Evolutionary conservation across 768 basidiomycete species (phyloP).

Genomic region (Tephrocybe rancida): DNA sequence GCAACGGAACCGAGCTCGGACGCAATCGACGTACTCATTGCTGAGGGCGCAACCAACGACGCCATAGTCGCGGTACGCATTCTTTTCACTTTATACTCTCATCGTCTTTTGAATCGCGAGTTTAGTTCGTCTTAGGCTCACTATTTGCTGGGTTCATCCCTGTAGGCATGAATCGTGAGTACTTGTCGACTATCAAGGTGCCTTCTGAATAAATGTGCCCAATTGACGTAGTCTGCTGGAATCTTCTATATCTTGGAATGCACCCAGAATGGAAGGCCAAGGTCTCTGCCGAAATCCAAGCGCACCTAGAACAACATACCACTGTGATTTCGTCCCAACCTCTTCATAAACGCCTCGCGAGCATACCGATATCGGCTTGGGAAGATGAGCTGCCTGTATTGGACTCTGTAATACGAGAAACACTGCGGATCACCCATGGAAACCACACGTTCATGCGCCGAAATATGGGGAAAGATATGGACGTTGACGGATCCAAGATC

Average conservation of each 20-base stretch:
- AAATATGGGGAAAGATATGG: constrained; percentile 31
- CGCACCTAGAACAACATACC: constrained; percentile 30
- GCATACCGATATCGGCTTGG: no score
- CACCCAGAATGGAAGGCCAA: constrained; percentile 36
- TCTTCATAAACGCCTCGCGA: constrained; percentile 34
- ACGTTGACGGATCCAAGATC: constrained; percentile 25
- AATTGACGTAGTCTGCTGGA: no score
- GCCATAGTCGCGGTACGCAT: constrained; percentile 26
- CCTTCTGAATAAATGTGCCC: background rate
- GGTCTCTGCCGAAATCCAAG: constrained; percentile 30
- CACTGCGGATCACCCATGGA: constrained; percentile 33
- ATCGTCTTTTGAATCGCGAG: background rate
- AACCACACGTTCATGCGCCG: constrained; percentile 32
- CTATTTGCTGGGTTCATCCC: constrained; percentile 40
- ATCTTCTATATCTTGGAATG: constrained; percentile 32
- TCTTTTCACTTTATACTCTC: background rate
- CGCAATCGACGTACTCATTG: constrained; percentile 25
- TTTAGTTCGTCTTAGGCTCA: constrained; percentile 31
- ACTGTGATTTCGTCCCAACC: constrained; percentile 26
- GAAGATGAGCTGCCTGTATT: constrained; percentile 36
- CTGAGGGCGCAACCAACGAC: constrained; percentile 17
- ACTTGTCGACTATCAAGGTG: constrained; percentile 1
- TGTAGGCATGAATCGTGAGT: constrained; percentile 35
- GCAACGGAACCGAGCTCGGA: constrained; percentile 14
- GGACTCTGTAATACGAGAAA: constrained; percentile 41